phyloP scores from a whole-genome alignment of 1,284 basidiomycete genomes.

The Anthracocystis walkeri region DNA sequence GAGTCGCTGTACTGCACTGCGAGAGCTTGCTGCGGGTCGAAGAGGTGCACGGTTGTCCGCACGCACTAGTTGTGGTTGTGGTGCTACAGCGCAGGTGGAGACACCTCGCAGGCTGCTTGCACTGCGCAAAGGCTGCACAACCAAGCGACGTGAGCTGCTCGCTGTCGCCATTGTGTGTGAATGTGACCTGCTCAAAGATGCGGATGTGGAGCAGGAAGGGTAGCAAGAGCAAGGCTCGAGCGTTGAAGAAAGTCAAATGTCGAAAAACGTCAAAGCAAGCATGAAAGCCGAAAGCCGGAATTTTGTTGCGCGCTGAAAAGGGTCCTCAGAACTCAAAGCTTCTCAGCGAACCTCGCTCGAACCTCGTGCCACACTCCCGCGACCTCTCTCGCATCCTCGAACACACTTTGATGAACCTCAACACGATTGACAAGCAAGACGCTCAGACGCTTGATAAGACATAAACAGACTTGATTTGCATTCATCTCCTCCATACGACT shows the following conservation, averaged over 20 bases:
- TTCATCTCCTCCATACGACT: neutral
- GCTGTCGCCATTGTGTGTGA: conserved; percentile 1
- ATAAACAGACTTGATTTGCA: neutral
- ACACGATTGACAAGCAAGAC: neutral
- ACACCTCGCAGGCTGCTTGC: neutral
- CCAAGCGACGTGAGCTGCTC: conserved; percentile 8
- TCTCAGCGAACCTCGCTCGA: neutral
- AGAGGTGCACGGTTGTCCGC: neutral
- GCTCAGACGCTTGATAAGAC: neutral
- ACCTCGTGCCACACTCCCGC: conserved; percentile 3
- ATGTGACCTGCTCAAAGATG: neutral
- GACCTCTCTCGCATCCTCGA: neutral
- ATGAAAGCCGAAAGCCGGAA: conserved; percentile 39
- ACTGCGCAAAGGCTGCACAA: conserved; percentile 3
- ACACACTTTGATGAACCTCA: neutral
- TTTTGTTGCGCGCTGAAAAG: conserved; percentile 2
- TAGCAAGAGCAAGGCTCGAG: neutral
- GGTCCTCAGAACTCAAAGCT: neutral
- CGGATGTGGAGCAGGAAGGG: neutral
- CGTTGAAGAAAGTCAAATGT: neutral
- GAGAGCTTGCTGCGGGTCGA: neutral
- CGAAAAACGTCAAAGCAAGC: neutral
- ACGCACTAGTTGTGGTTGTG: neutral
- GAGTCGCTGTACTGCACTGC: no score
- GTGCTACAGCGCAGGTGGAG: neutral